phyloP scores from a whole-genome alignment of 2,329 filamentous ascomycete species.

The Aspergillus sp. region DNA sequence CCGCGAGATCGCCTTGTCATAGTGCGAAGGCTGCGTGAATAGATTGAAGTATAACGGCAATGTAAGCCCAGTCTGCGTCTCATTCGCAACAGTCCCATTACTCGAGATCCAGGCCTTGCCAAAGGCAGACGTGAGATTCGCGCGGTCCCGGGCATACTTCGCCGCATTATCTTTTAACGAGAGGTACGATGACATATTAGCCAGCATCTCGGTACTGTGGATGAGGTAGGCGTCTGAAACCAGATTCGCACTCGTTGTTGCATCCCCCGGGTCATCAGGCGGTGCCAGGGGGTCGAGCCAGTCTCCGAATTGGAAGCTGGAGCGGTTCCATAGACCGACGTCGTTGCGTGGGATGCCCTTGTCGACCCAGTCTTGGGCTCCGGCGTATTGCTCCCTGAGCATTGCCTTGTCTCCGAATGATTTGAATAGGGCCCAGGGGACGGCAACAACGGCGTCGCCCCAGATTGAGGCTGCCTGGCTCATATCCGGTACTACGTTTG shows the following conservation, averaged over 20 bases:
- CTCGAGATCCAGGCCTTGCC: slow-evolving; percentile 26
- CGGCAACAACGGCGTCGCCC: slow-evolving; percentile 36
- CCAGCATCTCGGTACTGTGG: slow-evolving; percentile 30
- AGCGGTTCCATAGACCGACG: slow-evolving; percentile 11
- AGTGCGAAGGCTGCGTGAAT: slow-evolving; percentile 8
- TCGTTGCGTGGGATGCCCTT: slow-evolving; percentile 11
- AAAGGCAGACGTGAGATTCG: slow-evolving; percentile 25
- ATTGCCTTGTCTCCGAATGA: slow-evolving; percentile 31
- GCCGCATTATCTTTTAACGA: slow-evolving; percentile 18
- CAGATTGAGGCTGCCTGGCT: slow-evolving; percentile 29
- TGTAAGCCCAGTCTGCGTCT: slow-evolving; percentile 32
- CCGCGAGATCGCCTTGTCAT: not conserved
- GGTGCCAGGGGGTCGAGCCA: slow-evolving; percentile 41
- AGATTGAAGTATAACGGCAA: slow-evolving; percentile 31
- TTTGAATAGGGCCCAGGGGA: slow-evolving; percentile 34
- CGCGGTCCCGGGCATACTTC: slow-evolving; percentile 6
- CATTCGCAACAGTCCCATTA: slow-evolving; percentile 24
- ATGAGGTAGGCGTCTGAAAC: slow-evolving; percentile 37
- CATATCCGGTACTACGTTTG: slow-evolving; percentile 10
- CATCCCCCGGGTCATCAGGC: slow-evolving; percentile 28
- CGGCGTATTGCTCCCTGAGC: slow-evolving; percentile 20
- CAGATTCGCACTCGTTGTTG: slow-evolving; percentile 29
- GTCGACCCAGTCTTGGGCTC: slow-evolving; percentile 12
- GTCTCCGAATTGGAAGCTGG: slow-evolving; percentile 33
- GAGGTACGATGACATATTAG: slow-evolving; percentile 21